Conservation (phyloP, 768 basidiomycete species). For the Tulasnella sp. region DNA sequence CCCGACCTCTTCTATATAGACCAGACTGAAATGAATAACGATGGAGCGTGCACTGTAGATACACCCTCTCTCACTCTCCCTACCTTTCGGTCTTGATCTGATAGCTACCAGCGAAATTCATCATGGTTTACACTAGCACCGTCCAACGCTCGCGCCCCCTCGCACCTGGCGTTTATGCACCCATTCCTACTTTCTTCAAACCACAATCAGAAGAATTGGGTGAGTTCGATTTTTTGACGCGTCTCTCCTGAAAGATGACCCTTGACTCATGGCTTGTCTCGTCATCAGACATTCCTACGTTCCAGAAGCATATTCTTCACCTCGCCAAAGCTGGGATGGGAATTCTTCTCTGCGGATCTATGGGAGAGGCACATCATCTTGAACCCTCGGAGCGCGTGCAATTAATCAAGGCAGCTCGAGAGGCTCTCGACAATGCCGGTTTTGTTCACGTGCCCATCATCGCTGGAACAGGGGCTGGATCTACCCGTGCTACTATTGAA, state of each 20-base stretch:
- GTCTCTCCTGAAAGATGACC: constrained; percentile 1
- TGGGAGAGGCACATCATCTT: constrained; percentile 75
- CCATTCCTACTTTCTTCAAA: constrained; percentile 77
- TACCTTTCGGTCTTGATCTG: no score
- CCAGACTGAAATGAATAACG: no score
- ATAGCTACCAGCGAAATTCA: no score
- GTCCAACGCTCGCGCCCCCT: constrained; percentile 35
- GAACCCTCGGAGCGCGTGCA: constrained; percentile 50
- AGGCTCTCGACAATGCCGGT: constrained; percentile 54
- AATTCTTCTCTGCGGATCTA: constrained; percentile 64
- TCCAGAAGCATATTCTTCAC: constrained; percentile 52
- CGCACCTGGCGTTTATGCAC: constrained; percentile 66
- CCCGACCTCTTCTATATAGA: no score
- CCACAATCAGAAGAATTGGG: constrained; percentile 69
- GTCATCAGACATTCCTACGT: constrained; percentile 45
- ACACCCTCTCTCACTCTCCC: no score
- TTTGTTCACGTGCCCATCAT: constrained; percentile 51
- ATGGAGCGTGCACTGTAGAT: no score
- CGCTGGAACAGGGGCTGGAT: constrained; percentile 70
- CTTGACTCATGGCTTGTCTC: not conserved
- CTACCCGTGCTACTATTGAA: constrained; percentile 70
- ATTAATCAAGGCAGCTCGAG: constrained; percentile 54
- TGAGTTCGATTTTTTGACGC: constrained; percentile 27
- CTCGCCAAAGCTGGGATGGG: constrained; percentile 54
- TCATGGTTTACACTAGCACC: constrained; percentile 4